Conservation (phyloP, 106 monocot species). For the Acorus calamus region DNA sequence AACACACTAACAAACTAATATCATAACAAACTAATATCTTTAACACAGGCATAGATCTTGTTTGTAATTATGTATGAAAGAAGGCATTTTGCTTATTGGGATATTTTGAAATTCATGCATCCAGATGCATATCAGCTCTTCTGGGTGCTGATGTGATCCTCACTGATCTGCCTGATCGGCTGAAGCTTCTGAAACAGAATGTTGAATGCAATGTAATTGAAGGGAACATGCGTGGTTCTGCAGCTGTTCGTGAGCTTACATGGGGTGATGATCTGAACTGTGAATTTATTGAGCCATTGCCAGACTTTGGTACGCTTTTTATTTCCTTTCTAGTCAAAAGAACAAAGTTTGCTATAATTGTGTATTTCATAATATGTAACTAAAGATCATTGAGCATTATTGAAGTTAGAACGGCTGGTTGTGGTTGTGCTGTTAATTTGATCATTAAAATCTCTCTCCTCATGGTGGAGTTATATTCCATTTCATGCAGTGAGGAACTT, state of each 20-base stretch:
- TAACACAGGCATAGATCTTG: no score
- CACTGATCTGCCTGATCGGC: conserved; percentile 79
- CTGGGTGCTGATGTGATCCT: conserved; percentile 80
- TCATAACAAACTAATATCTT: no score
- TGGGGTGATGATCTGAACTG: conserved; percentile 75
- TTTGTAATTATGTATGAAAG: no score
- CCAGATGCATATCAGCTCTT: conserved; percentile 61
- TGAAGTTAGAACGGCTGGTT: no score
- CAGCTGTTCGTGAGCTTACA: conserved; percentile 63
- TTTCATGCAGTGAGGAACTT: no score
- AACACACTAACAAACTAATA: no score
- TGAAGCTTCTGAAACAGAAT: conserved; percentile 77
- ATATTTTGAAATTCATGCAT: background rate
- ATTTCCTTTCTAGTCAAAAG: background rate
- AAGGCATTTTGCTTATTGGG: background rate
- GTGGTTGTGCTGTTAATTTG: no score
- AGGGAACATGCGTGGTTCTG: conserved; percentile 33
- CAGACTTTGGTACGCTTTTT: conserved; percentile 41
- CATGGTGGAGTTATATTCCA: no score
- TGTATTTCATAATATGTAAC: no score
- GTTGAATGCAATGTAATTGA: conserved; percentile 41
- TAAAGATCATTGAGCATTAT: no score
- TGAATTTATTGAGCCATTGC: conserved; percentile 35
- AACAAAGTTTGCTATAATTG: background rate
- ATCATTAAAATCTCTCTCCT: background rate